Conservation (phyloP, 352 stramenopile genomes). For the Discostella stelligera region DNA sequence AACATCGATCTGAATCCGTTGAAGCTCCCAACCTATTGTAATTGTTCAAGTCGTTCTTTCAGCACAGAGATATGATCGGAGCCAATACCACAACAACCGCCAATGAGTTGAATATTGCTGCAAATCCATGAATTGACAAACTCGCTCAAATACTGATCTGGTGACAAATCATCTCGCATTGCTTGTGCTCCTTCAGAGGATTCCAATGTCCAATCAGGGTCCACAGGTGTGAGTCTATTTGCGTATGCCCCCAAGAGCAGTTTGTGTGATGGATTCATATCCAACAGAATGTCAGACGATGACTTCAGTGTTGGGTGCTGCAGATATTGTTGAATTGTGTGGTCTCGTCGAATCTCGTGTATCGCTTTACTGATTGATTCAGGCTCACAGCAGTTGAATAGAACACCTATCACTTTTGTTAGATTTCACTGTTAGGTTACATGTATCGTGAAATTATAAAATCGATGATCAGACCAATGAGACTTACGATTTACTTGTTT, state of each 20-base stretch:
- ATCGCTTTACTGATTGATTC: slow-evolving; percentile 86
- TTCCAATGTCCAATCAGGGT: slow-evolving; percentile 81
- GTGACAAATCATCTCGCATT: slow-evolving; percentile 85
- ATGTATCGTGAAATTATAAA: neutral
- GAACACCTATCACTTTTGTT: slow-evolving; percentile 76
- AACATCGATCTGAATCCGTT: no score
- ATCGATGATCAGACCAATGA: neutral
- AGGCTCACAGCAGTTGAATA: slow-evolving; percentile 89
- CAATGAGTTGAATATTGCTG: slow-evolving; percentile 75
- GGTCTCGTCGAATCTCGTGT: slow-evolving; percentile 60
- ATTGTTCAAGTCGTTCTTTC: slow-evolving; percentile 36
- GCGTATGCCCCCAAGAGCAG: slow-evolving; percentile 86
- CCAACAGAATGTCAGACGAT: slow-evolving; percentile 8
- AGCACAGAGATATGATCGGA: slow-evolving; percentile 85
- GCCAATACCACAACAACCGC: slow-evolving; percentile 89
- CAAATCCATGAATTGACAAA: slow-evolving; percentile 74
- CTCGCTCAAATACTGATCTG: slow-evolving; percentile 82
- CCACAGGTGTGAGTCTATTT: slow-evolving; percentile 86
- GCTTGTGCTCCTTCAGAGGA: slow-evolving; percentile 83
- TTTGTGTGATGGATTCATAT: slow-evolving; percentile 1
- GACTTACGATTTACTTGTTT: slow-evolving; percentile 54
- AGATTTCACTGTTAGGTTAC: neutral
- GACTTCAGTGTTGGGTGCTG: slow-evolving; percentile 11
- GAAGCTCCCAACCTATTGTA: neutral
- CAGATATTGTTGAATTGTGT: slow-evolving; percentile 40